Evolutionary conservation across 805 yeast genomes (phyloP).

Genomic region (Yarrowia sp.): DNA sequence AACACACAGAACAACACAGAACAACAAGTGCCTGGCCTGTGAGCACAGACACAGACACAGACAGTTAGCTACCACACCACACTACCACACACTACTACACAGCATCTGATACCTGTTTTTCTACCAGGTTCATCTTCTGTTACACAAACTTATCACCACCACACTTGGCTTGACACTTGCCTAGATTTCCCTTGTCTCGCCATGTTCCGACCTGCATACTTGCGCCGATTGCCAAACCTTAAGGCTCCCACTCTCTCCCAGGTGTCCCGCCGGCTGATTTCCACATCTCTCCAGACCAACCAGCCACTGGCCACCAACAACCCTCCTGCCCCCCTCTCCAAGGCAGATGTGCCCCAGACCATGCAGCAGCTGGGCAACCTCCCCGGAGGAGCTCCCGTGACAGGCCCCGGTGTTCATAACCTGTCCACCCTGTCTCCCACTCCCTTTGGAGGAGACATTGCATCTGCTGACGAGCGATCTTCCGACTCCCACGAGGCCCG

Average conservation of each 20-base stretch:
- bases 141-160: too few relatives aligned
- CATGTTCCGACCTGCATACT: conserved; percentile 34
- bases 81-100: background rate
- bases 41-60: background rate
- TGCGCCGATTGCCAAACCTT: conserved; percentile 29
- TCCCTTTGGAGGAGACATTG: conserved; percentile 20
- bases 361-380: conserved; percentile 33
- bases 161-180: too few relatives aligned
- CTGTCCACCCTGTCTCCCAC: conserved; percentile 36
- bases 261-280: conserved; percentile 17
- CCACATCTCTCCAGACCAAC: conserved; percentile 28
- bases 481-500: conserved; percentile 26
- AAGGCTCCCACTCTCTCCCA: conserved; percentile 6
- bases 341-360: conserved; percentile 26
- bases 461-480: conserved; percentile 17
- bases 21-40: background rate
- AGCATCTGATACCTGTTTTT: too few relatives aligned
- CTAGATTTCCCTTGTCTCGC: too few relatives aligned
- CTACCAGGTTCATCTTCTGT: too few relatives aligned
- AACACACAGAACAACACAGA: background rate
- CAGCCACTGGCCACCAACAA: conserved; percentile 29
- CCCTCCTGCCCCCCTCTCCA: conserved; percentile 26
- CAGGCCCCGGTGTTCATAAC: conserved; percentile 28
- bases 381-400: conserved; percentile 35
- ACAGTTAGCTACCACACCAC: background rate